These are phyloP conservation scores for Sergeia podlipaevii DNA, from an alignment of 208 protist genomes.

Conservation along the genomic window DNA sequence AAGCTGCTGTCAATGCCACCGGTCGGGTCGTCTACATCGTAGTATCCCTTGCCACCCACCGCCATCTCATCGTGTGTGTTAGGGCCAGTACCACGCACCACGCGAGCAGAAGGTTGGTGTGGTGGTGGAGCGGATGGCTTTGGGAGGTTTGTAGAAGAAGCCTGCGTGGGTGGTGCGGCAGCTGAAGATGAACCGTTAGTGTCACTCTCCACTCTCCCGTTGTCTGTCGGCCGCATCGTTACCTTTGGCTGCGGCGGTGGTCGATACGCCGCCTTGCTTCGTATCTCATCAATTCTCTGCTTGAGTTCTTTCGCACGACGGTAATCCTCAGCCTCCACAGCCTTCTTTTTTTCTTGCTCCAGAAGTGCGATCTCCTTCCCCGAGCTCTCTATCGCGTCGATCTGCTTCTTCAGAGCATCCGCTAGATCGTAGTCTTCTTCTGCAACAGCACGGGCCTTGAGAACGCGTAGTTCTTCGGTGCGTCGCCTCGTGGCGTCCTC, in stretches of 20 bases:
- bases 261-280: background rate
- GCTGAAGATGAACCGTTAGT: no score
- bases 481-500: conserved; percentile 23
- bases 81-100: background rate
- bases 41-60: conserved; percentile 37
- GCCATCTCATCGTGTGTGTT: no score
- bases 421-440: conserved; percentile 90
- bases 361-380: conserved; percentile 48
- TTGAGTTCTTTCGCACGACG: conserved; percentile 76
- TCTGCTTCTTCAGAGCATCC: conserved; percentile 54
- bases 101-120: conserved; percentile 15
- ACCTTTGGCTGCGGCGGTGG: background rate
- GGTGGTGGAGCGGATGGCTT: background rate
- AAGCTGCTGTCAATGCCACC: background rate
- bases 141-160: background rate
- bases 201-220: no score
- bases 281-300: conserved; percentile 59
- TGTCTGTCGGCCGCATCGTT: no score
- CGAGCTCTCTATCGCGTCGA: conserved; percentile 34
- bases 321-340: conserved; percentile 79
- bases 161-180: no score
- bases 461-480: conserved; percentile 37
- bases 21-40: conserved; percentile 35
- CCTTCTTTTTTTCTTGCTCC: conserved; percentile 62
- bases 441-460: conserved; percentile 73